phyloP scores from a whole-genome alignment of 352 stramenopile genomes.

The Phytophthora cactorum region DNA sequence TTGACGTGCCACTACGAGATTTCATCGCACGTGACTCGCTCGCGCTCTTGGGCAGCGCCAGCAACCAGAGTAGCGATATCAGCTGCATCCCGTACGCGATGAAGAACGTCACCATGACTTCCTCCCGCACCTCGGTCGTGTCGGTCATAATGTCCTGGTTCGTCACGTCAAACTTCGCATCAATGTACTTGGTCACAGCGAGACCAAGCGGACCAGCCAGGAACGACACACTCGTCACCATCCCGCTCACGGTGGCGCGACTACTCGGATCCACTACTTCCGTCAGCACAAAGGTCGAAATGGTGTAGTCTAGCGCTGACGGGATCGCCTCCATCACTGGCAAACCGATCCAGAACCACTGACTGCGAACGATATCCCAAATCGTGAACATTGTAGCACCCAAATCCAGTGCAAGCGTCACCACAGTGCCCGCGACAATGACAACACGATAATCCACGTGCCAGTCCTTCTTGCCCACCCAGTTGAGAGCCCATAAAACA shows the following conservation, averaged over 20 bases:
- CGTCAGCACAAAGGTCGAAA: conserved; percentile 50
- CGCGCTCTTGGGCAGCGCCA: conserved; percentile 53
- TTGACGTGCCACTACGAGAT: conserved; percentile 35
- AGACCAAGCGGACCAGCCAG: conserved; percentile 50
- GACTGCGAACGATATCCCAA: conserved; percentile 65
- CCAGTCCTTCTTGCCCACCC: conserved; percentile 50
- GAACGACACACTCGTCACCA: conserved; percentile 62
- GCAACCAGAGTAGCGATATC: conserved; percentile 51
- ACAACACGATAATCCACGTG: conserved; percentile 47
- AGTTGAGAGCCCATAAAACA: conserved; percentile 36
- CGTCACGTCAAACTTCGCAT: conserved; percentile 61
- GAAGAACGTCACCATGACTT: conserved; percentile 57
- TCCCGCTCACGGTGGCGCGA: conserved; percentile 28
- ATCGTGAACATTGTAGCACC: conserved; percentile 57
- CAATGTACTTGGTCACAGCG: conserved; percentile 63
- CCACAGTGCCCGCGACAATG: conserved; percentile 41
- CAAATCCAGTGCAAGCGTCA: conserved; percentile 48
- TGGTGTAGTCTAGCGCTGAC: conserved; percentile 58
- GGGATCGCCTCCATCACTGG: conserved; percentile 63
- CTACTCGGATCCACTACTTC: conserved; percentile 54
- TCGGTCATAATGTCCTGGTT: conserved; percentile 47
- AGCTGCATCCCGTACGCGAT: conserved; percentile 63
- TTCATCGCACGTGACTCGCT: conserved; percentile 37
- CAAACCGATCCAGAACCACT: conserved; percentile 74
- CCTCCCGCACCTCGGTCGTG: conserved; percentile 44